Evolutionary conservation across 495 filamentous ascomycete species (phyloP).

Genomic region (Parathielavia appendiculata): DNA sequence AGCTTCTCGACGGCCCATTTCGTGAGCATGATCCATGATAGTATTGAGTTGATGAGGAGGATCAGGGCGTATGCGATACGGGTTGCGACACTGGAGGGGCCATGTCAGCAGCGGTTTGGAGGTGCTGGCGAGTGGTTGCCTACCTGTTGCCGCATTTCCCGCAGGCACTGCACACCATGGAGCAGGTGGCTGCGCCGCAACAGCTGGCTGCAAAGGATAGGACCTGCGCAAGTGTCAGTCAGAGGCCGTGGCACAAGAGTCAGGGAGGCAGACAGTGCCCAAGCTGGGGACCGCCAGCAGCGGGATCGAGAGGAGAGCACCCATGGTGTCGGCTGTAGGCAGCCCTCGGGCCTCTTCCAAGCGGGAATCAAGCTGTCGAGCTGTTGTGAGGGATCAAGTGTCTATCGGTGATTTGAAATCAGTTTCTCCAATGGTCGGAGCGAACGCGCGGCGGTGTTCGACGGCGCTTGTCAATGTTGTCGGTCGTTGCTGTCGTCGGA

Average conservation of each 20-base stretch:
- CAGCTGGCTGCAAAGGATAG: constrained; percentile 75
- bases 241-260: constrained; percentile 4
- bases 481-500: neutral
- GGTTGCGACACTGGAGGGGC: constrained; percentile 72
- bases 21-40: constrained; percentile 99
- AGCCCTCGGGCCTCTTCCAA: neutral
- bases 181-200: constrained; percentile 93
- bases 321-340: constrained; percentile 55
- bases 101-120: neutral
- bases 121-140: constrained; percentile 10
- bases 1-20: constrained; percentile 97
- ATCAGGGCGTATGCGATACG: constrained; percentile 96
- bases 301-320: constrained; percentile 84
- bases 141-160: constrained; percentile 96
- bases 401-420: no score
- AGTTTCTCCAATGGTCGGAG: no score
- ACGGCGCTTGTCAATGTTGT: no score
- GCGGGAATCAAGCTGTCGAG: neutral
- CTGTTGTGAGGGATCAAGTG: neutral
- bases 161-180: constrained; percentile 87
- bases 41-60: constrained; percentile 89
- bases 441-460: no score
- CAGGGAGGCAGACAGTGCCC: constrained; percentile 65
- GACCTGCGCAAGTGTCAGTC: constrained; percentile 46
- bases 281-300: constrained; percentile 81